Conservation (phyloP, 2,329 filamentous ascomycete genomes). For the Aspergillus proliferans region DNA sequence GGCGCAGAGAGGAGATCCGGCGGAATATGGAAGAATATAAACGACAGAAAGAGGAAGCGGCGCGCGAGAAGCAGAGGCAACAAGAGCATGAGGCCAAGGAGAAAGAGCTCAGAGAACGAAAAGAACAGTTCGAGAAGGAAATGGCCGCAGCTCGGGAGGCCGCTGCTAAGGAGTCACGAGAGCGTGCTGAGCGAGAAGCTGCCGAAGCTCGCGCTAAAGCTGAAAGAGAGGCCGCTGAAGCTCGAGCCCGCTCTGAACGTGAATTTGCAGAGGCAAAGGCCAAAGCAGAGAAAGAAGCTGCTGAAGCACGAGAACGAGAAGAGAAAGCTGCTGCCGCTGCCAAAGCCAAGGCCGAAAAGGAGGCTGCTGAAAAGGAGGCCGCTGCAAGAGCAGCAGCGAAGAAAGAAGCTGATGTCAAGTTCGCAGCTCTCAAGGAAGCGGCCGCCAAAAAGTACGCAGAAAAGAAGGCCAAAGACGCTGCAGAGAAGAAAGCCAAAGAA, state of each 20-base stretch:
- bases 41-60: conserved; percentile 31
- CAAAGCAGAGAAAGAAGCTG: conserved; percentile 30
- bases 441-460: conserved; percentile 34
- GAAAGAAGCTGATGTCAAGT: conserved; percentile 33
- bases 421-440: conserved; percentile 34
- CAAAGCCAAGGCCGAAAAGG: conserved; percentile 29
- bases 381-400: conserved; percentile 31
- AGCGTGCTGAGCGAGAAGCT: conserved; percentile 17
- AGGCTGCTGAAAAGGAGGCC: conserved; percentile 63
- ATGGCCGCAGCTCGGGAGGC: conserved; percentile 26
- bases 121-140: conserved; percentile 34
- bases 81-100: conserved; percentile 38
- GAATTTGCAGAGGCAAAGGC: conserved; percentile 14
- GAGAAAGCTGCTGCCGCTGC: conserved; percentile 27
- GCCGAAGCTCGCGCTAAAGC: conserved; percentile 19
- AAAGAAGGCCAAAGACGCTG: conserved; percentile 30
- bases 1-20: conserved; percentile 31
- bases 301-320: conserved; percentile 26
- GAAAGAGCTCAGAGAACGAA: conserved; percentile 32
- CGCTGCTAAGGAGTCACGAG: conserved; percentile 15
- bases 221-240: conserved; percentile 8
- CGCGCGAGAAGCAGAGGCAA: conserved; percentile 32
- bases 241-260: conserved; percentile 12
- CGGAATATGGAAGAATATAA: conserved; percentile 35
- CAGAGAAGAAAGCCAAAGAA: conserved; percentile 17